Evolutionary conservation across 352 stramenopile species (phyloP).

Genomic region (Peronospora farinosa): DNA sequence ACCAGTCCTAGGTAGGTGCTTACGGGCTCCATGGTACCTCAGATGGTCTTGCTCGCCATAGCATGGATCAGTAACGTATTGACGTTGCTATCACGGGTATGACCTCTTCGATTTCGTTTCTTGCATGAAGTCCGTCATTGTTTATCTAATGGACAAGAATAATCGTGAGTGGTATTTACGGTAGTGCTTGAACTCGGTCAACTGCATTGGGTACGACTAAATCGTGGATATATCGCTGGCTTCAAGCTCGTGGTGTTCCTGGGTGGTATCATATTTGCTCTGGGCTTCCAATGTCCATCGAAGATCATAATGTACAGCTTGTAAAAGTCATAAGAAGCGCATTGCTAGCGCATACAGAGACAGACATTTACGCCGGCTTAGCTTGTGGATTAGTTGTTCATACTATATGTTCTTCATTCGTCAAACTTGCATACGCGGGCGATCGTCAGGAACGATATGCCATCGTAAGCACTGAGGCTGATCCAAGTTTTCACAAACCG

Average conservation of each 20-base stretch:
- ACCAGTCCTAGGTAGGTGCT: constrained; percentile 33
- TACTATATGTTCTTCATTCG: constrained; percentile 2
- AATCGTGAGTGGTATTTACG: constrained; percentile 29
- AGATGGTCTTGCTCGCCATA: constrained; percentile 31
- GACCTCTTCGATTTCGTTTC: constrained; percentile 27
- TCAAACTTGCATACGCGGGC: neutral
- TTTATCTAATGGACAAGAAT: constrained; percentile 30
- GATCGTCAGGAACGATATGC: no score
- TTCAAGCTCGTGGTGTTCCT: constrained; percentile 20
- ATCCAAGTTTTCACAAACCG: neutral
- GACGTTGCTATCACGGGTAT: constrained; percentile 38
- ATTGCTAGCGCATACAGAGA: constrained; percentile 8
- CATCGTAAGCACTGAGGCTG: neutral
- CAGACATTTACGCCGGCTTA: constrained; percentile 9
- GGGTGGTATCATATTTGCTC: no score
- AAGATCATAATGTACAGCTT: constrained; percentile 34
- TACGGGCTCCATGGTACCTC: constrained; percentile 27
- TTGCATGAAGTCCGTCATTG: constrained; percentile 28
- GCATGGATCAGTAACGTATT: constrained; percentile 26
- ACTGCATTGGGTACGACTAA: constrained; percentile 23
- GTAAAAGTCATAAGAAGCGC: constrained; percentile 13
- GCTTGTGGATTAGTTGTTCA: constrained; percentile 19
- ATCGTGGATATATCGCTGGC: constrained; percentile 23
- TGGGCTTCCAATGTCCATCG: no score
- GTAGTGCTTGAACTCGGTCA: constrained; percentile 28